Conservation (phyloP, 1,139 yeast genomes). For the Trichomonascaceae sp. region DNA sequence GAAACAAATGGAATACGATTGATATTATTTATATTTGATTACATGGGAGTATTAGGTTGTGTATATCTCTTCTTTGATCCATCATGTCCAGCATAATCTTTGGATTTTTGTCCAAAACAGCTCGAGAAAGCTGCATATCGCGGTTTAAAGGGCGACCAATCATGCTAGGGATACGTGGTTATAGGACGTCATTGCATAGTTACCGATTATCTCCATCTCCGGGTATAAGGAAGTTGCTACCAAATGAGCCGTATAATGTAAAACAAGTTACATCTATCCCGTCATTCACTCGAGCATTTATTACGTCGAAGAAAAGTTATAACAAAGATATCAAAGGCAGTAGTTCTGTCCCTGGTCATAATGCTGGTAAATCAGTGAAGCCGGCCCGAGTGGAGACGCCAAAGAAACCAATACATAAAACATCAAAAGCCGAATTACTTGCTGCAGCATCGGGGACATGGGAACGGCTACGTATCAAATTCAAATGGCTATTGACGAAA, state of each 20-base stretch:
- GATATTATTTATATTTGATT: neutral
- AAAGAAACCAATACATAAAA: neutral
- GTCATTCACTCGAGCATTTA: neutral
- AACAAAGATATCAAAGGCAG: neutral
- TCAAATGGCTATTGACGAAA: constrained; percentile 64
- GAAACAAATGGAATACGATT: neutral
- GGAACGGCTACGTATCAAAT: constrained; percentile 48
- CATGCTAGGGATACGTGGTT: neutral
- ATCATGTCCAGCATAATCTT: neutral
- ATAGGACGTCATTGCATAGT: neutral
- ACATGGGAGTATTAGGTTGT: neutral
- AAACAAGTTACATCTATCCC: neutral
- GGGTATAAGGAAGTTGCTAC: neutral
- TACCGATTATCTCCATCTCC: neutral
- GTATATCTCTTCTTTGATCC: neutral
- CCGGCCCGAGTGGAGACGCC: neutral
- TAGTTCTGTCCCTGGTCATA: neutral
- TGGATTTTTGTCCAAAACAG: neutral
- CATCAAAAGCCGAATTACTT: constrained; percentile 45
- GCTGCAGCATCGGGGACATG: constrained; percentile 46
- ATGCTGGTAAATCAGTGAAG: neutral
- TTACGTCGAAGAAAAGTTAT: neutral
- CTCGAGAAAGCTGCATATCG: neutral
- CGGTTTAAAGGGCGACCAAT: neutral
- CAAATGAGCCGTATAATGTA: neutral